Conservation (phyloP, 345 rosid species). For the Citrus inodora region DNA sequence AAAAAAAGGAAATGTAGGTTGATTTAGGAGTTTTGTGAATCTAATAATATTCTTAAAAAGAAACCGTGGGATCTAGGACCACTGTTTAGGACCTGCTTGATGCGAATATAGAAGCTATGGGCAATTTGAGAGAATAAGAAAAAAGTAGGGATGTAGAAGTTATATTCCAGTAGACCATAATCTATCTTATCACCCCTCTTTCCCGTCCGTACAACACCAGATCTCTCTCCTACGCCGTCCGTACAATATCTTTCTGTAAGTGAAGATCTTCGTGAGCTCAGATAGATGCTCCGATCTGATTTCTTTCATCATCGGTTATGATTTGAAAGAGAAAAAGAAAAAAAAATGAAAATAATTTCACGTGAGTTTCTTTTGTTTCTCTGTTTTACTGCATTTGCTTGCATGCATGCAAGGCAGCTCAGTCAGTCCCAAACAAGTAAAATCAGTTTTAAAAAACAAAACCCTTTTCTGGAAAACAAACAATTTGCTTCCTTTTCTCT, state of each 20-base stretch:
- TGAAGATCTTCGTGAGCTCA: background rate
- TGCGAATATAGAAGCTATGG: background rate
- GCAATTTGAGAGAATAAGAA: too few species aligned
- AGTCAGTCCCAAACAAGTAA: too few species aligned
- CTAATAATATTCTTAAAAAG: too few species aligned
- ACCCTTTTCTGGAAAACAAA: background rate
- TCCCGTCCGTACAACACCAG: constrained; percentile 5
- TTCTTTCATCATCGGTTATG: background rate
- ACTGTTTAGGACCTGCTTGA: background rate
- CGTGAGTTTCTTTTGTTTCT: constrained; percentile 5
- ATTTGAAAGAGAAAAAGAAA: background rate
- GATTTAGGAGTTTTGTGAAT: too few species aligned
- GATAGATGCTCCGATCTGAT: background rate
- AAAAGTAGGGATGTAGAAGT: too few species aligned
- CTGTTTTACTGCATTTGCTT: background rate
- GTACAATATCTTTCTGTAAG: background rate
- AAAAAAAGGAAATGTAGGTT: too few species aligned
- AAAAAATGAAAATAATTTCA: background rate
- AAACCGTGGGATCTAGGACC: too few species aligned
- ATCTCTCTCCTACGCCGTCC: background rate
- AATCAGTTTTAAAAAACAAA: background rate
- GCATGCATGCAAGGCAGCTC: background rate
- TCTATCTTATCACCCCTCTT: constrained; percentile 18
- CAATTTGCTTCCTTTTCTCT: background rate
- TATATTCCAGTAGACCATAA: background rate